These are phyloP conservation scores for Orbilia brochopaga DNA, from an alignment of 2,329 filamentous ascomycete genomes.

Conservation along the genomic window DNA sequence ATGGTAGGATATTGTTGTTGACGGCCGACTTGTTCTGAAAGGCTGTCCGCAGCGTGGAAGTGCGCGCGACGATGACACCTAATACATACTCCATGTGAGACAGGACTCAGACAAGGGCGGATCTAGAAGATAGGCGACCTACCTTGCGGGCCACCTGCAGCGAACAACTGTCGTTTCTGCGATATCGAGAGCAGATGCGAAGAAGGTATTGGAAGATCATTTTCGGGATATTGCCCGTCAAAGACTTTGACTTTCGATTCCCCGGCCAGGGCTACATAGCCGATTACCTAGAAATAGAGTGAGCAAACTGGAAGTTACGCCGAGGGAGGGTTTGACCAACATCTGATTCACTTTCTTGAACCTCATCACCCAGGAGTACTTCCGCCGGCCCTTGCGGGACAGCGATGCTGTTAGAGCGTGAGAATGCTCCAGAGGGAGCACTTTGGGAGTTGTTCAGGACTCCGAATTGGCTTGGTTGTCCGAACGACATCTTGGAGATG, in stretches of 20 bases:
- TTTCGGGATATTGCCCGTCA: slow-evolving; percentile 71
- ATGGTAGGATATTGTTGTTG: slow-evolving; percentile 68
- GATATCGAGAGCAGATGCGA: slow-evolving; percentile 85
- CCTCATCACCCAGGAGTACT: slow-evolving; percentile 52
- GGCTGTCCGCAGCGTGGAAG: slow-evolving; percentile 76
- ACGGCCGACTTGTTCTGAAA: slow-evolving; percentile 62
- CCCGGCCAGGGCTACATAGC: slow-evolving; percentile 79
- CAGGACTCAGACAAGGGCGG: background rate
- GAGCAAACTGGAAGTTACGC: slow-evolving; percentile 17
- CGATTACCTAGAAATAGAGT: slow-evolving; percentile 66
- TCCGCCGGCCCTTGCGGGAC: slow-evolving; percentile 51
- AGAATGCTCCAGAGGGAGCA: slow-evolving; percentile 38
- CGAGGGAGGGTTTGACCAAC: slow-evolving; percentile 60
- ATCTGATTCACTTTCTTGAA: slow-evolving; percentile 78
- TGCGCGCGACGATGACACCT: slow-evolving; percentile 75
- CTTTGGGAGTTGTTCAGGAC: slow-evolving; percentile 52
- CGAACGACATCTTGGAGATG: slow-evolving; percentile 52
- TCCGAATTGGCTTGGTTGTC: slow-evolving; percentile 52
- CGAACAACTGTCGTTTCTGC: slow-evolving; percentile 77
- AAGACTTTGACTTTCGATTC: slow-evolving; percentile 84
- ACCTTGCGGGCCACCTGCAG: slow-evolving; percentile 80
- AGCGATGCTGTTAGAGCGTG: slow-evolving; percentile 35
- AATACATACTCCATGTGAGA: slow-evolving; percentile 6
- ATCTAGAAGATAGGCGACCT: slow-evolving; percentile 13
- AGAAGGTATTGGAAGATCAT: slow-evolving; percentile 72